Conservation (phyloP, 2,329 filamentous ascomycete species). For the Helotiales sp. region DNA sequence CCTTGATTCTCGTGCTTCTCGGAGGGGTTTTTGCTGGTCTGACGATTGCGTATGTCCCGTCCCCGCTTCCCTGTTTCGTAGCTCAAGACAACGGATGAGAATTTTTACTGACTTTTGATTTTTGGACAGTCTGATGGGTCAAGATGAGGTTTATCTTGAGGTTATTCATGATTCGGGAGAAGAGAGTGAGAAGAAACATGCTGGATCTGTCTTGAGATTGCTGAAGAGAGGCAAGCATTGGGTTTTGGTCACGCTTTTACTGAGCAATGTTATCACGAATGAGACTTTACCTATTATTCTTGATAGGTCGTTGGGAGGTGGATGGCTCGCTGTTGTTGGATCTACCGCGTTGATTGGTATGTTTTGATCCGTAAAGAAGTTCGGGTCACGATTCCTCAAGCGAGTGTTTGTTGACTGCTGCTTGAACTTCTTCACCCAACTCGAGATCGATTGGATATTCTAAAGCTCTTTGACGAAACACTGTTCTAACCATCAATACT, state of each 20-base stretch:
- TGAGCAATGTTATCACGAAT: slow-evolving; percentile 98
- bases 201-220: slow-evolving; percentile 77
- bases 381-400: not conserved
- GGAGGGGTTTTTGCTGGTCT: slow-evolving; percentile 94
- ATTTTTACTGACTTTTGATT: not conserved
- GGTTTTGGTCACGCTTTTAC: slow-evolving; percentile 91
- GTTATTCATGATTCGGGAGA: slow-evolving; percentile 87
- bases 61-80: not conserved
- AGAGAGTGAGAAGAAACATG: slow-evolving; percentile 85
- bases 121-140: slow-evolving; percentile 49
- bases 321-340: slow-evolving; percentile 90
- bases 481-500: slow-evolving; percentile 59
- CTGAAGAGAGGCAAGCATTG: slow-evolving; percentile 93
- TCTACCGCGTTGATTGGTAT: slow-evolving; percentile 93
- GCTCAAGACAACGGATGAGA: not conserved
- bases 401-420: not conserved
- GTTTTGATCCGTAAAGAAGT: slow-evolving; percentile 33
- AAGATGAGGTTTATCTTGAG: slow-evolving; percentile 96
- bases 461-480: not conserved
- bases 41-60: slow-evolving; percentile 74
- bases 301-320: slow-evolving; percentile 90
- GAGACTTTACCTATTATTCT: slow-evolving; percentile 95
- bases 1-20: slow-evolving; percentile 80
- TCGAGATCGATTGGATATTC: not conserved
- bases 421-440: not conserved